phyloP scores from a whole-genome alignment of 331 rosid genomes.

The Dryas integrifolia region DNA sequence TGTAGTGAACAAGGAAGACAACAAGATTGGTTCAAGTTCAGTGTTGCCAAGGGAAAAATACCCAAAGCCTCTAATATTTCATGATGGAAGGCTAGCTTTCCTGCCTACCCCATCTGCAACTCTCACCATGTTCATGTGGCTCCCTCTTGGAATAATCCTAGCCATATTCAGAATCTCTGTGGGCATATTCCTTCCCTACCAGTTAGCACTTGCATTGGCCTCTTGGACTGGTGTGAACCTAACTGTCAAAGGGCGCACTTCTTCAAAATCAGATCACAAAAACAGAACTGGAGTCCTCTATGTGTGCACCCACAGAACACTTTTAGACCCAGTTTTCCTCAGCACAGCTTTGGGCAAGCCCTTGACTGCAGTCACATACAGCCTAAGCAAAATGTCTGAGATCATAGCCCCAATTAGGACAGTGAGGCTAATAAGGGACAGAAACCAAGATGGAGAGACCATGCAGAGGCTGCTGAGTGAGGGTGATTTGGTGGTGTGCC shows the following conservation, averaged over 20 bases:
- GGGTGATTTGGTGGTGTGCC: slow-evolving; percentile 94
- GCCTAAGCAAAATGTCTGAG: slow-evolving; percentile 79
- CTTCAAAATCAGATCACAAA: slow-evolving; percentile 22
- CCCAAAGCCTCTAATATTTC: slow-evolving; percentile 84
- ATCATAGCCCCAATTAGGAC: slow-evolving; percentile 71
- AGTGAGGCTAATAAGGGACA: slow-evolving; percentile 73
- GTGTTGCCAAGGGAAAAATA: slow-evolving; percentile 52
- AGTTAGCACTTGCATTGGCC: slow-evolving; percentile 35
- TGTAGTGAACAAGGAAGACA: slow-evolving; percentile 55
- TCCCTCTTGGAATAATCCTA: slow-evolving; percentile 59
- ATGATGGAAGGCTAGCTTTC: slow-evolving; percentile 93
- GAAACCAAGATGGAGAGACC: slow-evolving; percentile 60
- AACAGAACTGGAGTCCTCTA: slow-evolving; percentile 56
- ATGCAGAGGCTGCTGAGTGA: slow-evolving; percentile 52
- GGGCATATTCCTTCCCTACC: slow-evolving; percentile 58
- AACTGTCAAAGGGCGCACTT: slow-evolving; percentile 27
- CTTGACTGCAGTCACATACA: slow-evolving; percentile 79
- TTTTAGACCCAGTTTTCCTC: slow-evolving; percentile 76
- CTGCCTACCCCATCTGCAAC: slow-evolving; percentile 79
- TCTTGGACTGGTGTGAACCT: slow-evolving; percentile 49
- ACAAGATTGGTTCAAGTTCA: slow-evolving; percentile 19
- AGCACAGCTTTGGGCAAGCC: slow-evolving; percentile 53
- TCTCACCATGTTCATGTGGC: slow-evolving; percentile 68
- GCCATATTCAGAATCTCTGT: slow-evolving; percentile 62
- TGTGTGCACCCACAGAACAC: slow-evolving; percentile 81